phyloP scores from a whole-genome alignment of 1,139 yeast genomes.

The Arxiozyma slooffiae region DNA sequence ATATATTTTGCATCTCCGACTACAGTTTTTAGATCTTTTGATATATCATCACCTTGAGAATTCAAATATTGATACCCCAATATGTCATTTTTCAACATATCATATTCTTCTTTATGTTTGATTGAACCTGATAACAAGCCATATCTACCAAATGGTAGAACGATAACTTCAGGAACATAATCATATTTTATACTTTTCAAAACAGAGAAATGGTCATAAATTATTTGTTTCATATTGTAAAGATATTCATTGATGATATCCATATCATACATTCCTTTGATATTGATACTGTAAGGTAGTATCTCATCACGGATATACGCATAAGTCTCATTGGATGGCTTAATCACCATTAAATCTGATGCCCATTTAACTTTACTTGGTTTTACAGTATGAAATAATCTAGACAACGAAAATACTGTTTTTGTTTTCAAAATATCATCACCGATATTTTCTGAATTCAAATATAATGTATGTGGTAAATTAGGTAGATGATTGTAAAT shows the following conservation, averaged over 20 bases:
- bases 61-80: slow-evolving; percentile 22
- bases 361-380: slow-evolving; percentile 22
- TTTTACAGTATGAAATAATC: slow-evolving; percentile 13
- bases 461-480: slow-evolving; percentile 21
- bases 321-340: slow-evolving; percentile 21
- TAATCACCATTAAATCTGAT: slow-evolving; percentile 28
- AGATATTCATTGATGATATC: slow-evolving; percentile 27
- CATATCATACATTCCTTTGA: slow-evolving; percentile 23
- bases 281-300: slow-evolving; percentile 17
- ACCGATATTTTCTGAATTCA: slow-evolving; percentile 22
- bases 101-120: slow-evolving; percentile 14
- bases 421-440: slow-evolving; percentile 21
- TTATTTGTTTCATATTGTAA: slow-evolving; percentile 22
- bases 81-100: slow-evolving; percentile 19
- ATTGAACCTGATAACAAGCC: slow-evolving; percentile 26
- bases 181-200: slow-evolving; percentile 21
- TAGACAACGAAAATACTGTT: slow-evolving; percentile 19
- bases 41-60: slow-evolving; percentile 11
- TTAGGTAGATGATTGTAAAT: slow-evolving; percentile 29
- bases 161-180: slow-evolving; percentile 24
- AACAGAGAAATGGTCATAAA: slow-evolving; percentile 23
- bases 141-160: slow-evolving; percentile 27
- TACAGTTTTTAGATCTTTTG: slow-evolving; percentile 7
- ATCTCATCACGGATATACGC: slow-evolving; percentile 10
- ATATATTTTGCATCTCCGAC: slow-evolving; percentile 22